phyloP scores from a whole-genome alignment of 1,139 yeast genomes.

The Yamadazyma spencermartinsiae region DNA sequence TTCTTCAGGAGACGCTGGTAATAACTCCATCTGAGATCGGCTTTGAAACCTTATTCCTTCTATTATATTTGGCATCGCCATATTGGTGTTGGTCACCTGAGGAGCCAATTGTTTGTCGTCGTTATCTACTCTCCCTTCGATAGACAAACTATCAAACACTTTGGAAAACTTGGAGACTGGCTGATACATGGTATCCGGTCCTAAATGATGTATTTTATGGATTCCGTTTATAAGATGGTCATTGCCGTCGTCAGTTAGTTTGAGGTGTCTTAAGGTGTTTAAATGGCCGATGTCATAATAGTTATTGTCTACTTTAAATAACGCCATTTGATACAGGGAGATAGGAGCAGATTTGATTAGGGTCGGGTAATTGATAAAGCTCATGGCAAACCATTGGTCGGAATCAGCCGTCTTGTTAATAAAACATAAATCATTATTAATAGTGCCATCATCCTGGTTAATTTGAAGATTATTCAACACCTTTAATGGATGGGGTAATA shows the following conservation, averaged over 20 bases:
- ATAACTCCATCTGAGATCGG: constrained; percentile 10
- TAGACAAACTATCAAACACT: constrained; percentile 16
- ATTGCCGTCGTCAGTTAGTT: constrained; percentile 18
- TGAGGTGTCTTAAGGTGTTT: constrained; percentile 21
- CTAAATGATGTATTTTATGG: constrained; percentile 42
- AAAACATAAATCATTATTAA: constrained; percentile 50
- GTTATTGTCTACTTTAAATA: constrained; percentile 26
- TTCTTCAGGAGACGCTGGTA: constrained; percentile 13
- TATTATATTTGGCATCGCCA: constrained; percentile 28
- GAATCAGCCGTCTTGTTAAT: constrained; percentile 64
- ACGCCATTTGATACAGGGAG: constrained; percentile 52
- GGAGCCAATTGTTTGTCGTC: constrained; percentile 9
- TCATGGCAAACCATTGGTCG: constrained; percentile 83
- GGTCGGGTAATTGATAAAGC: constrained; percentile 74
- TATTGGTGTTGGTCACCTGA: constrained; percentile 8
- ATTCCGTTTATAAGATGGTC: constrained; percentile 51
- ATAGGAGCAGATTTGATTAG: constrained; percentile 77
- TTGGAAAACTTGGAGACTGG: constrained; percentile 35
- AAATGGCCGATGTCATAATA: constrained; percentile 10
- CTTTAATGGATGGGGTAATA: constrained; percentile 68
- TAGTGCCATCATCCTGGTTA: constrained; percentile 19
- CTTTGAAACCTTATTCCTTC: constrained; percentile 40
- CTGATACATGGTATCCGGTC: constrained; percentile 35
- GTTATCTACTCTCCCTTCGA: constrained; percentile 17
- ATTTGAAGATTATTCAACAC: constrained; percentile 38